phyloP scores from a whole-genome alignment of 352 stramenopile genomes.

The Globisporangium nagaii region DNA sequence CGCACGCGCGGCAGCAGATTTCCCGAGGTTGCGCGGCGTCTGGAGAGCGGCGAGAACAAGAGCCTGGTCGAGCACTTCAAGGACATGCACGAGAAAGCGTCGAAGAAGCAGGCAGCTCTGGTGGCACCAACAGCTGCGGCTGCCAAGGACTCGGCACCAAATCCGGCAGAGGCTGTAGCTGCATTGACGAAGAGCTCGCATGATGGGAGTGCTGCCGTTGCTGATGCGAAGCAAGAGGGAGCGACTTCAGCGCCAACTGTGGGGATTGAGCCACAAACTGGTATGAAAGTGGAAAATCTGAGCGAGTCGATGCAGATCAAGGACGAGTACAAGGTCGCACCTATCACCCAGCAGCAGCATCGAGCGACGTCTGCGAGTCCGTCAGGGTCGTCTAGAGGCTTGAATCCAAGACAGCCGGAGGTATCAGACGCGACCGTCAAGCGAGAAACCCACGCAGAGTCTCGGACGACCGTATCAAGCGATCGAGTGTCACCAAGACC shows the following conservation, averaged over 20 bases:
- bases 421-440: not conserved
- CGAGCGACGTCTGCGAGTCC: not conserved
- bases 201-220: not conserved
- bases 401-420: not conserved
- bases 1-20: conserved; percentile 36
- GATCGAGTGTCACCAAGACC: not conserved
- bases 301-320: not conserved
- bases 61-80: conserved; percentile 50
- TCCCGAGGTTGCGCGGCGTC: conserved; percentile 26
- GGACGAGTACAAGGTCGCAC: not conserved
- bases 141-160: not conserved
- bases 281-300: not conserved
- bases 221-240: not conserved
- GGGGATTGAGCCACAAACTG: not conserved
- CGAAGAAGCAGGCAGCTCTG: conserved; percentile 23
- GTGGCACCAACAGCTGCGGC: not conserved
- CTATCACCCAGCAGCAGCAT: not conserved
- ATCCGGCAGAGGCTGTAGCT: not conserved
- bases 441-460: not conserved
- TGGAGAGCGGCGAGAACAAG: conserved; percentile 34
- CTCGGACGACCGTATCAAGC: not conserved
- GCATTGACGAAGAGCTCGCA: not conserved
- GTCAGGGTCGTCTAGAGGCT: not conserved
- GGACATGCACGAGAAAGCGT: conserved; percentile 65
- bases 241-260: not conserved